Conservation (phyloP, 2,329 filamentous ascomycete genomes). For the Amauroascus niger region DNA sequence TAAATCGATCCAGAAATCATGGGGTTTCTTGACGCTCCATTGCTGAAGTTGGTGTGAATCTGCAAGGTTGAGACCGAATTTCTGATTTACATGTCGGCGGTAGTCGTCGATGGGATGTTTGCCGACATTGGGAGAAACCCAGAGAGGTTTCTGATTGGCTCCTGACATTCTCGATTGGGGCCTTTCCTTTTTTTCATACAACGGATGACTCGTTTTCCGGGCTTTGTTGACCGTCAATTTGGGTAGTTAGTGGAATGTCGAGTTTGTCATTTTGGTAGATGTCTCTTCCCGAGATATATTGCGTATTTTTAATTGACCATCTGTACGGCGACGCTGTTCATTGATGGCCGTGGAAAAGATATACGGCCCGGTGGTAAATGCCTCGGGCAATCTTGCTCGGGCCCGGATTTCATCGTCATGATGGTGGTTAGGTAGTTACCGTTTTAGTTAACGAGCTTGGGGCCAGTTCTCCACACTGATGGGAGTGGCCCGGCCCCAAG, state of each 20-base stretch:
- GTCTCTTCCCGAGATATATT: background rate
- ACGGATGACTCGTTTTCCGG: background rate
- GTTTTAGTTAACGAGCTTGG: background rate
- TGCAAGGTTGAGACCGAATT: slow-evolving; percentile 12
- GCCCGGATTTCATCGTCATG: background rate
- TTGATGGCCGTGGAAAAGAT: background rate
- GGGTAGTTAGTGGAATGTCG: no score
- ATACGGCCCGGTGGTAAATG: slow-evolving; percentile 4
- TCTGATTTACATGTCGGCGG: slow-evolving; percentile 15
- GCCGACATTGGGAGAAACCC: slow-evolving; percentile 15
- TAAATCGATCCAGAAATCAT: slow-evolving; percentile 39
- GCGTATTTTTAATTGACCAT: background rate
- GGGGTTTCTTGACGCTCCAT: slow-evolving; percentile 34
- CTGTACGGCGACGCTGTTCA: background rate
- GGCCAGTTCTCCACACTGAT: background rate
- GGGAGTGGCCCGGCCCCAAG: background rate
- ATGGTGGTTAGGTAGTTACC: background rate
- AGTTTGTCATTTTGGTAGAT: no score
- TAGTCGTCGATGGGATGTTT: slow-evolving; percentile 17
- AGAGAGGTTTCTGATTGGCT: slow-evolving; percentile 7
- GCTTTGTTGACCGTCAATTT: background rate
- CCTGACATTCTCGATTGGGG: background rate
- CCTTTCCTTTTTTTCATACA: no score
- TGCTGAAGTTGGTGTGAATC: slow-evolving; percentile 31
- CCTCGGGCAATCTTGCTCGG: background rate